Evolutionary conservation across 2,329 filamentous ascomycete species (phyloP).

Genomic region (Penicillium digitatum): DNA sequence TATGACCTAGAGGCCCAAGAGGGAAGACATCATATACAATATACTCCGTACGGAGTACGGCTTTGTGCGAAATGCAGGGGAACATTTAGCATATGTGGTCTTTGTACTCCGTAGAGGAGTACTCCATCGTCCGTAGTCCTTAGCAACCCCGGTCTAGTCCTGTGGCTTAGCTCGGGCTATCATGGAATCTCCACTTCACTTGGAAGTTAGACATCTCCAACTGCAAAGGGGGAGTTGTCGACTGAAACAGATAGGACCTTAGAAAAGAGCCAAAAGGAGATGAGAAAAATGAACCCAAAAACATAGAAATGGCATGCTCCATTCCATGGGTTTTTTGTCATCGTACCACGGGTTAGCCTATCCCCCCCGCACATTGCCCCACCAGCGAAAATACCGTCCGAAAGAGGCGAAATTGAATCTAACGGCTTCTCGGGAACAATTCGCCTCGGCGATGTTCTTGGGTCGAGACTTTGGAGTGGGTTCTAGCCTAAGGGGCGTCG

Average conservation of each 20-base stretch:
- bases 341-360: background rate
- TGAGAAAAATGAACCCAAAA: background rate
- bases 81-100: background rate
- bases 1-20: conserved; percentile 1
- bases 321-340: background rate
- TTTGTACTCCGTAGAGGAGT: background rate
- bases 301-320: background rate
- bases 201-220: background rate
- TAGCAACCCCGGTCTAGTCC: background rate
- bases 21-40: background rate
- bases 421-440: conserved; percentile 1
- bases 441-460: background rate
- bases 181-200: background rate
- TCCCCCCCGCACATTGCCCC: background rate
- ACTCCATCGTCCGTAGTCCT: too few relatives aligned
- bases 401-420: background rate
- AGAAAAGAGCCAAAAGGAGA: background rate
- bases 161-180: background rate
- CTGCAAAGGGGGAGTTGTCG: background rate
- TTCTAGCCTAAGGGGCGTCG: background rate
- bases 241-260: background rate
- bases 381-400: background rate
- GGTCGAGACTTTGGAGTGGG: background rate
- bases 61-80: conserved; percentile 3
- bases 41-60: background rate